These are phyloP conservation scores for Uronychia setigera DNA, from an alignment of 73 alveolate species.

Conservation along the genomic window DNA sequence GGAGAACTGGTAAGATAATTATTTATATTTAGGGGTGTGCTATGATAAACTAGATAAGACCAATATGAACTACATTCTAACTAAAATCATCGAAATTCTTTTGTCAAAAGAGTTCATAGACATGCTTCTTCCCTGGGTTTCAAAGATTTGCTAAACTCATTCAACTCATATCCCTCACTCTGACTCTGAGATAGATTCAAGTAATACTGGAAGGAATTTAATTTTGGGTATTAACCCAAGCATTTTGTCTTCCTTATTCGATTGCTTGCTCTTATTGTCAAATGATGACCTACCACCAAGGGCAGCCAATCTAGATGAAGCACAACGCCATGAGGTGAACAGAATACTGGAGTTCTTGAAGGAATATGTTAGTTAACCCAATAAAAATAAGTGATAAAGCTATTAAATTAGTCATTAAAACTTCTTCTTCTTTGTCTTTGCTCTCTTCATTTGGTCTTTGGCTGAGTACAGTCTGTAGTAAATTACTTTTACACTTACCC, in stretches of 20 bases:
- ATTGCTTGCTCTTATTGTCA: background rate
- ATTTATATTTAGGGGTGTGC: conserved; percentile 15
- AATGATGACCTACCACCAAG: background rate
- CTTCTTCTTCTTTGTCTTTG: conserved; percentile 46
- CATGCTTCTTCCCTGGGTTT: conserved; percentile 40
- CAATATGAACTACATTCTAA: conserved; percentile 16
- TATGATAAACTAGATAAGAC: conserved; percentile 5
- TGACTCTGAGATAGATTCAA: no score
- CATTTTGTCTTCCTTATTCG: background rate
- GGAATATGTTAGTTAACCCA: background rate
- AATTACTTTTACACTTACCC: background rate
- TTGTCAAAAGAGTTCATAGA: conserved; percentile 31
- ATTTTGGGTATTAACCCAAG: background rate
- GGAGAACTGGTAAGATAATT: conserved; percentile 24
- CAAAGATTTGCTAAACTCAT: background rate
- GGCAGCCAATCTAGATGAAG: background rate
- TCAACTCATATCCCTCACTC: background rate
- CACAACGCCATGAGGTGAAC: background rate
- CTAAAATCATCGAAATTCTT: conserved; percentile 17
- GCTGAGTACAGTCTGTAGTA: background rate
- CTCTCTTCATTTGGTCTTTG: conserved; percentile 49
- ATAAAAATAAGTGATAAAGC: background rate
- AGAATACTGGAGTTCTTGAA: background rate
- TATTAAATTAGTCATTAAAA: background rate
- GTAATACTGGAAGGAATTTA: no score